Evolutionary conservation across 1,284 basidiomycete genomes (phyloP), one percentile per base, ranked within the genome.

Genomic region (Cryptococcus wingfieldii): DNA sequence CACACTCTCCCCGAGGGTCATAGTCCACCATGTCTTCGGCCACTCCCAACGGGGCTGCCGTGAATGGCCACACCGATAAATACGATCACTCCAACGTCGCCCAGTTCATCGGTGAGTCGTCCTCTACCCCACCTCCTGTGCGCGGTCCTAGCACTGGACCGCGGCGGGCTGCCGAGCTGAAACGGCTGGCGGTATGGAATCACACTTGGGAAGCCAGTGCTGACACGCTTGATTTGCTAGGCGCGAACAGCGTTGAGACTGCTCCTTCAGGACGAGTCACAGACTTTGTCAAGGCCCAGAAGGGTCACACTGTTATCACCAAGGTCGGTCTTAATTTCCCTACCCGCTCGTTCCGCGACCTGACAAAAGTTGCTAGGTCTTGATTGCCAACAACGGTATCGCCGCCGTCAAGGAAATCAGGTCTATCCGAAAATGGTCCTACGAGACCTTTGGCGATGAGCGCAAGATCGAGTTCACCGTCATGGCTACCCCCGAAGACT

Each of bases 361-460:
- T 60, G n/a, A 25, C 44, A 38, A 43, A 18, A 49, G 46, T 43
- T 19, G 4, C 19, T 67, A 94, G 92, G 87, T 97, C 65, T 86
- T 97, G 68, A 96, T 96, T 75, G 92, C 92, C 64, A 96, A 96
- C 79, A 96, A 96, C 76, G 93, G 92, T 84, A 99, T 98, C 71
- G 96, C 94, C 50, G 96, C 95, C 56, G 96, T 98, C 52, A 99
- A 99, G 79, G 95, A 98, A 79, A 98, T 98, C 71, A 87, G 96
- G 54, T 98, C 96, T 49, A 89, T 99, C 68, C 85, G 96, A 63
- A 95, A 98, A 85, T 99, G 96, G 96, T 93, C 91, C 66, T 99
- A 98, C 80, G 96, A 98, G 80, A 96, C 94, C 0, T 98, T 99
- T 77, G 96, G 96, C 59, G 86, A 86, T 54, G 96, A 98, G 75